These are phyloP conservation scores for Wallacemonas collosoma DNA, from an alignment of 208 protist species.

Conservation along the genomic window DNA sequence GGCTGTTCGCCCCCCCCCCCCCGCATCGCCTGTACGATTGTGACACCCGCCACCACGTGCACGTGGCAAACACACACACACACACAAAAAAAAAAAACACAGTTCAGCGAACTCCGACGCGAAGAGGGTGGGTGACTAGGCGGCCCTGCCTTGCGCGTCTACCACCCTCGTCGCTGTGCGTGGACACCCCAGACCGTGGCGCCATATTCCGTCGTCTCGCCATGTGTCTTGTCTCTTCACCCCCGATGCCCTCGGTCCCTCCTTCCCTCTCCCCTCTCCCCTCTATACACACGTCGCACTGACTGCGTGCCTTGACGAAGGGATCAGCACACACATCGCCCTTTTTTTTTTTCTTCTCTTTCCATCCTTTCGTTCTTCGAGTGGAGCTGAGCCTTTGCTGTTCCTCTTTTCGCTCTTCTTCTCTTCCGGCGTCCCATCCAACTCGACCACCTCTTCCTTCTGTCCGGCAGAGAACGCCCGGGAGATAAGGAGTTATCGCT, in stretches of 20 bases:
- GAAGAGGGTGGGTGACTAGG: no score
- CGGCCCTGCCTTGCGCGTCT: no score
- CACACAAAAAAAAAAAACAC: neutral
- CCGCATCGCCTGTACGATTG: no score
- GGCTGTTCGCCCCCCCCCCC: no score
- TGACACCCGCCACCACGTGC: no score
- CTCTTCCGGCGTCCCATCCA: neutral
- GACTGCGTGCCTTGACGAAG: neutral
- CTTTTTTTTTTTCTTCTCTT: constrained; percentile 19
- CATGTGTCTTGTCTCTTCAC: no score
- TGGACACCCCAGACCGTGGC: no score
- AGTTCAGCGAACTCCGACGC: no score
- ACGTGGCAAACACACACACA: neutral
- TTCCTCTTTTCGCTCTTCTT: neutral
- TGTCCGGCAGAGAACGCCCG: neutral
- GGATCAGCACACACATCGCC: neutral
- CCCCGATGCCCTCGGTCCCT: neutral
- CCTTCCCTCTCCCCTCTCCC: neutral
- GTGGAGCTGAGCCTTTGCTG: neutral
- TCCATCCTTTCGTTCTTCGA: neutral
- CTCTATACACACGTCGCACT: neutral
- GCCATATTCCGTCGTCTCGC: no score
- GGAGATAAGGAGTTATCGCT: no score
- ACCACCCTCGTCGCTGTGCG: no score
- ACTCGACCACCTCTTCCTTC: neutral